Evolutionary conservation across 768 basidiomycete genomes (phyloP), one percentile per base, ranked within the genome.

Genomic region (Collybia sp.): DNA sequence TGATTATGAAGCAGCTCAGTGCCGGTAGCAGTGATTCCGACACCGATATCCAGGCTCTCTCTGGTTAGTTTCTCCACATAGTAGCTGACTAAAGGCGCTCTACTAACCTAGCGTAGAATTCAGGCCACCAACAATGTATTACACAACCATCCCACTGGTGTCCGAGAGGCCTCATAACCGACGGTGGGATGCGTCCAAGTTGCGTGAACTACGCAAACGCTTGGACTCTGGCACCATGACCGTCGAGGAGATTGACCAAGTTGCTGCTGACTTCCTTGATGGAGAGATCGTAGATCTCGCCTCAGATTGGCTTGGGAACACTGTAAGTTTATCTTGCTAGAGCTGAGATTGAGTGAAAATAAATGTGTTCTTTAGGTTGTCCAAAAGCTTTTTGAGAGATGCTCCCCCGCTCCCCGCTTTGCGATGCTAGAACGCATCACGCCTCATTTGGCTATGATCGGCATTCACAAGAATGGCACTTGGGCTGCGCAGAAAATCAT

Each of bases 401-500:
- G 90, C 60, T 88, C 90, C 12, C 66, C 82, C 33, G 68, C 58
- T 2, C 84, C 93, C 25, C 76, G 93, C 54, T 78, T 91, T 51
- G 83, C 85, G 12, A 94, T 99, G 89, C 72, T 99, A 45, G 94
- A 98, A 57, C 84, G 94, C 41, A 86, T 98, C 50, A 79, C 83
- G 3, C 96, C 96, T 40, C 88, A 95, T 62, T 72, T 99, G 34
- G 95, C 95, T 17, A 90, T 91, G 82, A 96, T 98, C 53, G 96
- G 96, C 19, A 93, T 95, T 46, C 96, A 99, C 75, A 98, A 98
- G 74, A 98, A 99, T 54, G 96, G 96, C 20, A 99, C 96, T 1
- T 98, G 96, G 96, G 95, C 95, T 2, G 94, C 94, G 2, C 96
- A 99, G 67, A 98, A 97, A 76, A 93, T 96, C 60, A 98, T 98